These are phyloP conservation scores for Quercus tomentella DNA, from an alignment of 331 rosid species.

Conservation along the genomic window DNA sequence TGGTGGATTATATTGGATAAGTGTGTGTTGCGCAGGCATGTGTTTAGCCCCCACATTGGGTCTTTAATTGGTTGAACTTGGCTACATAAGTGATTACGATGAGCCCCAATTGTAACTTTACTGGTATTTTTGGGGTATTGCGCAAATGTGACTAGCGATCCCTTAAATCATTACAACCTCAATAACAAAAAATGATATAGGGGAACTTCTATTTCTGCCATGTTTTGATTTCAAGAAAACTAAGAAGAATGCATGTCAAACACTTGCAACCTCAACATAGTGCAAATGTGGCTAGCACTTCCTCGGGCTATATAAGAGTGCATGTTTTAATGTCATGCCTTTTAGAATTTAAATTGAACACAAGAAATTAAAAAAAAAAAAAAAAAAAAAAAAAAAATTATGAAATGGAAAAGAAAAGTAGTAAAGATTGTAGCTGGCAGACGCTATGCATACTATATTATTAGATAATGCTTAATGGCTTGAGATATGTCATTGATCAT, in stretches of 20 bases:
- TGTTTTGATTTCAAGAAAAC: background rate
- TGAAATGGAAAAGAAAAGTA: background rate
- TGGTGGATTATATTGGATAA: no score
- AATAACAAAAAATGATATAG: background rate
- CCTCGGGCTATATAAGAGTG: no score
- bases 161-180: background rate
- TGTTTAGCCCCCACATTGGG: no score
- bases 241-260: slow-evolving; percentile 1
- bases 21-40: no score
- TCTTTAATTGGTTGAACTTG: no score
- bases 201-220: background rate
- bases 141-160: no score
- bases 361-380: background rate
- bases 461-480: background rate
- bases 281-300: no score
- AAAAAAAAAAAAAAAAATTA: background rate
- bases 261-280: background rate
- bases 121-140: no score
- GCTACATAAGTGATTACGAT: no score
- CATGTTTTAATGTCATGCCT: background rate
- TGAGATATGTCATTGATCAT: background rate
- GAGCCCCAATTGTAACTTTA: no score
- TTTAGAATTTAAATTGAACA: background rate
- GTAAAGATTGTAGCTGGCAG: background rate
- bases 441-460: background rate